phyloP scores from a whole-genome alignment of 1,284 basidiomycete genomes.

The Leccinum ponderosum region DNA sequence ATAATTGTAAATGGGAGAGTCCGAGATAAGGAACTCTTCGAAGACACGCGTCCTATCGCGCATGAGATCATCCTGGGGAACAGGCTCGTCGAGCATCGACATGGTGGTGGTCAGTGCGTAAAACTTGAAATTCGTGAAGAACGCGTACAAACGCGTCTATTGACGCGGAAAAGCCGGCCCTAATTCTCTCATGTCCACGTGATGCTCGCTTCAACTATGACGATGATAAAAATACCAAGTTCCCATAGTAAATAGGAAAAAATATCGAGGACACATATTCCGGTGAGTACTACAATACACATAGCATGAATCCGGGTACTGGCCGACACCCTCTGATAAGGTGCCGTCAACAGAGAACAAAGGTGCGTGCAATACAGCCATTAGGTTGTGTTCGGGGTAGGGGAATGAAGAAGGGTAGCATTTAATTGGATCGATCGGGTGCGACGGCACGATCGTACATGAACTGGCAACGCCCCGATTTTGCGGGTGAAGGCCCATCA shows the following conservation, averaged over 20 bases:
- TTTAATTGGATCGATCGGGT: not conserved
- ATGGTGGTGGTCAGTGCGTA: constrained; percentile 41
- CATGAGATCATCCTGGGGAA: constrained; percentile 70
- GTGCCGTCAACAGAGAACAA: constrained; percentile 7
- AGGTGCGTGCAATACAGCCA: constrained; percentile 13
- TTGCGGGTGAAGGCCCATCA: constrained; percentile 3
- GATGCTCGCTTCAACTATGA: not conserved
- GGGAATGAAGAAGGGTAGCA: not conserved
- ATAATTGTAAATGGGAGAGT: constrained; percentile 81
- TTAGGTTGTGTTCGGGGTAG: constrained; percentile 13
- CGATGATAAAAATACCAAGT: not conserved
- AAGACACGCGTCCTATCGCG: constrained; percentile 78
- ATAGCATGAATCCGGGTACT: constrained; percentile 7
- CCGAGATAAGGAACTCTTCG: constrained; percentile 85
- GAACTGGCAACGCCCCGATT: constrained; percentile 9
- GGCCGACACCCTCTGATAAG: constrained; percentile 2
- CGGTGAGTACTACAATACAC: constrained; percentile 9
- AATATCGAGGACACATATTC: constrained; percentile 6
- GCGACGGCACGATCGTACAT: constrained; percentile 12
- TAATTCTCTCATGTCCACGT: constrained; percentile 14
- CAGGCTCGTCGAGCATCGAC: constrained; percentile 60
- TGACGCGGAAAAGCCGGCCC: constrained; percentile 33
- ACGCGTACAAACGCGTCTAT: constrained; percentile 18
- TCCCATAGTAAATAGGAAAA: not conserved
- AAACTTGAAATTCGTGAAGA: constrained; percentile 11